A percentile compares a stretch with the other conserved stretches of the same genome.
Evolutionary conservation across 306 rosid genomes (phyloP).

Genomic region (Inga oerstediana): DNA sequence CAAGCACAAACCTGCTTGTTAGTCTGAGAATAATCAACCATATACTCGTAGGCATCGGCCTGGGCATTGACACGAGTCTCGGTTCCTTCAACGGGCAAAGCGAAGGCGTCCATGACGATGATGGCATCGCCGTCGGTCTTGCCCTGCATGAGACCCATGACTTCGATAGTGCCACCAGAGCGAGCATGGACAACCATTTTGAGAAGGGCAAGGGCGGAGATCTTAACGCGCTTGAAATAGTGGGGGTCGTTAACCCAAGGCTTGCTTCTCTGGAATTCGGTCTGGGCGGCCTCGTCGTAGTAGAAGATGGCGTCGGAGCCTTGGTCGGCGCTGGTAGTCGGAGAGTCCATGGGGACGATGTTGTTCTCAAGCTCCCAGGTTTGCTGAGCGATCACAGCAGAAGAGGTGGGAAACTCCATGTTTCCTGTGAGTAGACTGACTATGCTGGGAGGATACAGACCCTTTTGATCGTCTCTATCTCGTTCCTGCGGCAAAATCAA

Average conservation of each 20-base stretch:
- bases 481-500: background rate
- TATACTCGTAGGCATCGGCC: constrained; percentile 97
- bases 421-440: background rate
- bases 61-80: constrained; percentile 99
- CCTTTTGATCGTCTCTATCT: background rate
- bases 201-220: constrained; percentile 96
- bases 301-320: constrained; percentile 80
- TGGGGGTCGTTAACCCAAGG: constrained; percentile 94
- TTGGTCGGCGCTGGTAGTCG: constrained; percentile 50
- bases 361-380: constrained; percentile 98
- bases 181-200: constrained; percentile 99
- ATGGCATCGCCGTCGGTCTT: constrained; percentile 90
- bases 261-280: constrained; percentile 81
- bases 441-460: no score
- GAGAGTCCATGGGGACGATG: constrained; percentile 77
- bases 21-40: constrained; percentile 98
- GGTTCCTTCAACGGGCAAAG: constrained; percentile 95
- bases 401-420: constrained; percentile 55
- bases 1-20: constrained; percentile 71
- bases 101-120: constrained; percentile 98
- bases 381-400: constrained; percentile 67
- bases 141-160: constrained; percentile 99
- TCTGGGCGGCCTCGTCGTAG: constrained; percentile 82
- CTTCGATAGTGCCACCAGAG: constrained; percentile 97
- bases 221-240: constrained; percentile 96